A percentile compares a stretch with the other conserved stretches of the same genome.
phyloP scores from a whole-genome alignment of 1,284 basidiomycete genomes.

The Afroboletus lepidellus region DNA sequence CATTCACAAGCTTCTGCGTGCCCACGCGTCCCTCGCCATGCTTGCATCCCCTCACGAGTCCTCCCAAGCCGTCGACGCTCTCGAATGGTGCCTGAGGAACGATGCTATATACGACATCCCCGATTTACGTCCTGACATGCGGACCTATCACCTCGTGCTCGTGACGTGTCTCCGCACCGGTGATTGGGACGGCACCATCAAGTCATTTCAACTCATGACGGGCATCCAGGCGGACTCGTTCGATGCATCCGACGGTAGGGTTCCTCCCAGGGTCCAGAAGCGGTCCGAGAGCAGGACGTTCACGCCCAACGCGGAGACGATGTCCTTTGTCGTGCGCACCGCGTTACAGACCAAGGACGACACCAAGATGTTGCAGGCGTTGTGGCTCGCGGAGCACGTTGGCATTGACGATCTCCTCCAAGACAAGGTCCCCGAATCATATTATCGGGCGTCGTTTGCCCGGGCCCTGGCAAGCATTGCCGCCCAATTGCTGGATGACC shows the following conservation, averaged over 20 bases:
- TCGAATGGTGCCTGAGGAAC: constrained; percentile 64
- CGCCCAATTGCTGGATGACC: constrained; percentile 20
- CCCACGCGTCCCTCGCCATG: constrained; percentile 46
- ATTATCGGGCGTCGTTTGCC: constrained; percentile 32
- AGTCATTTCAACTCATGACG: constrained; percentile 65
- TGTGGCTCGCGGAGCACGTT: constrained; percentile 53
- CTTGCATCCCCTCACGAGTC: constrained; percentile 32
- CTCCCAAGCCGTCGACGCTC: constrained; percentile 46
- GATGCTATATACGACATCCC: constrained; percentile 41
- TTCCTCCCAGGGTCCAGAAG: constrained; percentile 38
- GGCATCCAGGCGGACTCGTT: constrained; percentile 57
- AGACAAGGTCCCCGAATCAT: constrained; percentile 13
- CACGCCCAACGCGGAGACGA: constrained; percentile 45
- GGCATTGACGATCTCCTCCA: constrained; percentile 35
- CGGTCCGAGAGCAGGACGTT: constrained; percentile 44
- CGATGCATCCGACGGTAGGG: constrained; percentile 40
- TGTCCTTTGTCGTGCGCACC: constrained; percentile 53
- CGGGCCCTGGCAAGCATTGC: constrained; percentile 18
- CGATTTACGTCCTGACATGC: constrained; percentile 45
- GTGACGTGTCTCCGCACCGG: constrained; percentile 54
- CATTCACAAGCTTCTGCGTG: constrained; percentile 56
- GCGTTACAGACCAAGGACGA: constrained; percentile 49
- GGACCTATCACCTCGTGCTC: constrained; percentile 58
- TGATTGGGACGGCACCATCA: constrained; percentile 59
- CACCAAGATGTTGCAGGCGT: constrained; percentile 51